Evolutionary conservation across 1,139 yeast genomes (phyloP).

Genomic region (Casaregolazyma lundiana): DNA sequence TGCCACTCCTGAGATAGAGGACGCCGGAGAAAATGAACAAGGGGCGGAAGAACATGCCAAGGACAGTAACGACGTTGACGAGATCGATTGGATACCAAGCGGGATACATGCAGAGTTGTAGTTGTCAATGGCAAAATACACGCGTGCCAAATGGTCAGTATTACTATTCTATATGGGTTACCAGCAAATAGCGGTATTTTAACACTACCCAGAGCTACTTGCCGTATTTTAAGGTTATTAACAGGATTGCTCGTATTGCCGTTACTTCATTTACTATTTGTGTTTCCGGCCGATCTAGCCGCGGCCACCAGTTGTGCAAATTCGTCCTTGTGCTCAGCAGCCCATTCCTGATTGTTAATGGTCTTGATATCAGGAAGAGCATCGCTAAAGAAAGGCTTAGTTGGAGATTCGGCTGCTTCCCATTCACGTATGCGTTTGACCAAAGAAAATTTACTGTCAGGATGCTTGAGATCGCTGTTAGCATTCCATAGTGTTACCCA

Average conservation of each 20-base stretch:
- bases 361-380: conserved; percentile 25
- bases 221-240: no score
- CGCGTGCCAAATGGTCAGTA: no score
- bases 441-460: conserved; percentile 53
- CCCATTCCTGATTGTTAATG: conserved; percentile 49
- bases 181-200: no score
- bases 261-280: no score
- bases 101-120: background rate
- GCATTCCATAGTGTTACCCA: conserved; percentile 79
- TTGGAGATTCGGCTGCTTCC: conserved; percentile 42
- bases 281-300: conserved; percentile 39
- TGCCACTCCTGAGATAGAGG: background rate
- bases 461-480: conserved; percentile 70
- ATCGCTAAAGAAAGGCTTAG: conserved; percentile 8
- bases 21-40: background rate
- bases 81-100: background rate
- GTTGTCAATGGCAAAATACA: background rate
- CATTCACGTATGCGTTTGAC: conserved; percentile 57
- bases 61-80: no score
- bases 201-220: no score
- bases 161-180: no score
- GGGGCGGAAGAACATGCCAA: no score
- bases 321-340: conserved; percentile 43
- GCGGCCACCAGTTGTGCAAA: conserved; percentile 45
- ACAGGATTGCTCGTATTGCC: background rate